Evolutionary conservation across 2,329 filamentous ascomycete species (phyloP).

Genomic region (Monosporascus sp.): DNA sequence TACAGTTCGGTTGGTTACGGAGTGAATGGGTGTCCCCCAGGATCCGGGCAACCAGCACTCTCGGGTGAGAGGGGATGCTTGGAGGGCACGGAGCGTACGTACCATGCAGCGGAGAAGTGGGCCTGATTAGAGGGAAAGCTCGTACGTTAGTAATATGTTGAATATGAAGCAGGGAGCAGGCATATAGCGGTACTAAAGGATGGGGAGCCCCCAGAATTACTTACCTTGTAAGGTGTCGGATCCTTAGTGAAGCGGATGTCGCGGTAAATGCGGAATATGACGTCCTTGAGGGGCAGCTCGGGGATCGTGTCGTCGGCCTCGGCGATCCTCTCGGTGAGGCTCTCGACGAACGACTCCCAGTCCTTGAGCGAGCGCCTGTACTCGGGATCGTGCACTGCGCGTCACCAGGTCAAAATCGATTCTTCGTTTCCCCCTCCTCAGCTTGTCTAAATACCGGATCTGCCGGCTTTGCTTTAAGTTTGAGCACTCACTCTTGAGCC

Average conservation of each 20-base stretch:
- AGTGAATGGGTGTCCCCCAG: no score
- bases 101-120: slow-evolving; percentile 80
- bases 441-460: no score
- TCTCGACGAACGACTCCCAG: slow-evolving; percentile 74
- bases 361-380: slow-evolving; percentile 75
- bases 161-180: background rate
- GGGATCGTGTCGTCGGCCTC: slow-evolving; percentile 77
- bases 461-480: no score
- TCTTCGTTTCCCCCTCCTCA: no score
- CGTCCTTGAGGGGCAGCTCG: slow-evolving; percentile 78
- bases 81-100: slow-evolving; percentile 10
- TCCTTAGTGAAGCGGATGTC: slow-evolving; percentile 82
- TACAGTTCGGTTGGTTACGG: no score
- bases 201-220: slow-evolving; percentile 11
- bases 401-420: background rate
- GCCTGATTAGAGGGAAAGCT: slow-evolving; percentile 43
- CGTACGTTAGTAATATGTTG: background rate
- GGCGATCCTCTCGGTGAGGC: slow-evolving; percentile 64
- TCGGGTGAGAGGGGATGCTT: slow-evolving; percentile 14
- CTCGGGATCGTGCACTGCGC: slow-evolving; percentile 69
- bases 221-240: slow-evolving; percentile 81
- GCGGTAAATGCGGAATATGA: slow-evolving; percentile 83
- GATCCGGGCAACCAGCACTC: no score
- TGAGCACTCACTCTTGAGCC: slow-evolving; percentile 49
- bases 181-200: slow-evolving; percentile 9